Conservation (phyloP, 352 stramenopile genomes). For the Halophytophthora polymorphica region DNA sequence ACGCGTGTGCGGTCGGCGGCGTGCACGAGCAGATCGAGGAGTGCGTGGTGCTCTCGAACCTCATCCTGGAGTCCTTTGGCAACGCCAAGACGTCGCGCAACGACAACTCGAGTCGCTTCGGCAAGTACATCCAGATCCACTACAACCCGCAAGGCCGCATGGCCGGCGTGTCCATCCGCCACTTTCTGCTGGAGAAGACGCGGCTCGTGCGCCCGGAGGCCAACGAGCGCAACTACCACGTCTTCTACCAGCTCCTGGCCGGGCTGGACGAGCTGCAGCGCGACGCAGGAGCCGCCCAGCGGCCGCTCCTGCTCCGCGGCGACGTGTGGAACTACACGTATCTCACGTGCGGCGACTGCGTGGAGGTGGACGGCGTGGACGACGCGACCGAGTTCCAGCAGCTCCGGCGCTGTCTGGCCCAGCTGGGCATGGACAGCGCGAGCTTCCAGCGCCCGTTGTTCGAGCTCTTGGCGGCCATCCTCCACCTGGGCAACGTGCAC, state of each 20-base stretch:
- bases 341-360: slow-evolving; percentile 67
- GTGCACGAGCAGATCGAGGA: slow-evolving; percentile 82
- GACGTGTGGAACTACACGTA: slow-evolving; percentile 76
- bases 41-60: slow-evolving; percentile 77
- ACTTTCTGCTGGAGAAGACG: slow-evolving; percentile 83
- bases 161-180: slow-evolving; percentile 68
- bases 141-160: slow-evolving; percentile 76
- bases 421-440: slow-evolving; percentile 64
- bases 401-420: slow-evolving; percentile 53
- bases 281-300: slow-evolving; percentile 12
- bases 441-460: slow-evolving; percentile 71
- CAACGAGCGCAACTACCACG: slow-evolving; percentile 81
- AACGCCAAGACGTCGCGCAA: slow-evolving; percentile 86
- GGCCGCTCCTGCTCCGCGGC: slow-evolving; percentile 25
- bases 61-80: slow-evolving; percentile 84
- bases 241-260: slow-evolving; percentile 78
- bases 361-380: slow-evolving; percentile 73
- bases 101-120: slow-evolving; percentile 89
- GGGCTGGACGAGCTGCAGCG: slow-evolving; percentile 33
- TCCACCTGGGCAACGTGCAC: slow-evolving; percentile 69
- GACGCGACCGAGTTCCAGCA: slow-evolving; percentile 72
- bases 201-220: slow-evolving; percentile 60
- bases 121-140: slow-evolving; percentile 89
- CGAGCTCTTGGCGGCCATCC: slow-evolving; percentile 62
- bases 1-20: slow-evolving; percentile 13